Base-by-base conservation (phyloP, 495 filamentous ascomycete genomes). In the Penicillium roqueforti region DNA sequence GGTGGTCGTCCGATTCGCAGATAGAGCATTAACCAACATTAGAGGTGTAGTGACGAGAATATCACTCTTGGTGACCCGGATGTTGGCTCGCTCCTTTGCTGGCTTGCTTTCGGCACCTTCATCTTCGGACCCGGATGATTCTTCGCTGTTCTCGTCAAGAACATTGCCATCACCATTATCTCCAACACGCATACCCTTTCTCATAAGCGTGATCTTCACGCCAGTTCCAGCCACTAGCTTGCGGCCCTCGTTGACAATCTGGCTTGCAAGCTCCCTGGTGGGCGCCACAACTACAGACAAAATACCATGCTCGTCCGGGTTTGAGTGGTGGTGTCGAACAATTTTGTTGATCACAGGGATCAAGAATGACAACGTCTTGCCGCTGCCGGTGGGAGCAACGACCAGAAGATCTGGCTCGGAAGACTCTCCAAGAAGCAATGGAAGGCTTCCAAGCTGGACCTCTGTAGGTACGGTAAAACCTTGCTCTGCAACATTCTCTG, bases 321-420 rank as follows among this genome's bases (percentile, higher is more conserved):
- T 70, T 45, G 71, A 59, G 73, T 73, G 72, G 49, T 76, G 74
- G 51, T 75, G 68, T 40, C 72, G 73, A 26, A 92, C 73, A 41
- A 92, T 81, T 43, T 80, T 76, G 63, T 96, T 86, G 45, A 97
- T 78, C 16, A 90, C 77, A 0, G 91, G 90, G 23, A 99, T 87
- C 65, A 97, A 68, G 62, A 96, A 99, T 3, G 89, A 87, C 50
- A 97, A 68, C 0, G 93, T 97, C 74, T 99, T 99, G n/a, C 93
- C 93, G 63, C 91, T 96, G 18, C 93, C 93, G 3, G 93, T 99
- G 3, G 95, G 95, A 13, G 93, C 93, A 31, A 97, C 85, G 3
- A 87, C 85, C 31, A 98, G 62, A 28, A 98, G 81, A 78, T 97
- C 86, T 3, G 88, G 73, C 39, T 78, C 73, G 0, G 64, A 51